Percentiles rank a stretch among this genome's conserved stretches.
Evolutionary conservation across 202 grass and related monocot genomes (phyloP).

Genomic region (Zoysia matrella): DNA sequence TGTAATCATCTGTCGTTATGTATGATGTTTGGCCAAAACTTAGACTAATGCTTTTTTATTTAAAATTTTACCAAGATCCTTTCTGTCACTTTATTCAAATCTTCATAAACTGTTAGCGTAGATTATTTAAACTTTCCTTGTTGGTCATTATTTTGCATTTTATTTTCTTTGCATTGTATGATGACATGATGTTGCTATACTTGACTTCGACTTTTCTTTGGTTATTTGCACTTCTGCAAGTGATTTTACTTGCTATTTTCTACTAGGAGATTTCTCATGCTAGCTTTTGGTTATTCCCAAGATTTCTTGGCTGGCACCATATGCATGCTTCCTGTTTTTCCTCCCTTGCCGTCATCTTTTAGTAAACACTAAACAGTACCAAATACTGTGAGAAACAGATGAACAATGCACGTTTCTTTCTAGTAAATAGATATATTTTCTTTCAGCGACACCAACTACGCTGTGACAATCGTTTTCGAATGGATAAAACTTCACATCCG

Average conservation of each 20-base stretch:
- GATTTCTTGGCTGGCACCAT: constrained; percentile 20
- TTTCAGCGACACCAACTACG: neutral
- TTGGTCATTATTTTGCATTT: neutral
- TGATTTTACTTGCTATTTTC: constrained; percentile 4
- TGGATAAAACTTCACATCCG: too few relatives aligned
- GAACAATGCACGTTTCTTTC: neutral
- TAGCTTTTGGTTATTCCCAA: neutral
- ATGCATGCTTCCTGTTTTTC: neutral
- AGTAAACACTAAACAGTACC: neutral
- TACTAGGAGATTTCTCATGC: constrained; percentile 8
- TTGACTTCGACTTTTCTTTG: neutral
- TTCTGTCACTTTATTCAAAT: neutral
- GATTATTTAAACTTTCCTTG: neutral
- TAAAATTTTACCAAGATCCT: neutral
- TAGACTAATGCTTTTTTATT: neutral
- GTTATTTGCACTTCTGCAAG: constrained; percentile 8
- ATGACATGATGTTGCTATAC: neutral
- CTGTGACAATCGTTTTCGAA: neutral
- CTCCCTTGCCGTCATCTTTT: neutral
- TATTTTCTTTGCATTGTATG: neutral
- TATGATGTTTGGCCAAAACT: neutral
- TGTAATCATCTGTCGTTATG: too few relatives aligned
- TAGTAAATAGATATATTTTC: neutral
- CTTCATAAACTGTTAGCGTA: neutral
- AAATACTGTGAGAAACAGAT: neutral